A percentile compares a stretch with the other conserved stretches of the same genome.
Evolutionary conservation across 2,329 filamentous ascomycete genomes (phyloP).

Genomic region (Fusarium sp.): DNA sequence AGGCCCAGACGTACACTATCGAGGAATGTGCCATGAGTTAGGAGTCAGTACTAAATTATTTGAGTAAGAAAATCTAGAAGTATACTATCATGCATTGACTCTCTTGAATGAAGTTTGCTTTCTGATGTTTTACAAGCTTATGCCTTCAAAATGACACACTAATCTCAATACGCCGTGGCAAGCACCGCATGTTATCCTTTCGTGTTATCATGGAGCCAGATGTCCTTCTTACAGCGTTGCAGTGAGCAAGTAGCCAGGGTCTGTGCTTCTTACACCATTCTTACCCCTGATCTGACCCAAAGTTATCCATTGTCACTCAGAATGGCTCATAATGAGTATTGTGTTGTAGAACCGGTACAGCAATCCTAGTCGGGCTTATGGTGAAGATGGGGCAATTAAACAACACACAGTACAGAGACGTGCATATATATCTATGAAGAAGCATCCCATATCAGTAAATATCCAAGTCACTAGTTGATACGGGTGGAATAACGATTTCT

Average conservation of each 20-base stretch:
- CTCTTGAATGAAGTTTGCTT: no score
- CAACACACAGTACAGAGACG: neutral
- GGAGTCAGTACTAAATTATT: no score
- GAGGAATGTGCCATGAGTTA: no score
- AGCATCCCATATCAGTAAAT: neutral
- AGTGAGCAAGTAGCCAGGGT: neutral
- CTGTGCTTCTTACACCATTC: no score
- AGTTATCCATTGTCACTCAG: neutral
- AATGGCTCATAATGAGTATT: conserved; percentile 10
- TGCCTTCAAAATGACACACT: no score
- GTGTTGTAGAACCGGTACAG: fast-evolving
- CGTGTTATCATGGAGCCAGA: no score
- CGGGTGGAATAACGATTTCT: neutral
- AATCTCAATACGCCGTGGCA: no score
- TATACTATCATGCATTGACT: no score
- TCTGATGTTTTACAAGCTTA: no score
- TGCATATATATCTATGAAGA: neutral
- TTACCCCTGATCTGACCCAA: neutral
- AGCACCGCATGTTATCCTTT: no score
- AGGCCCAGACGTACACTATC: neutral
- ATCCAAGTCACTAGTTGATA: neutral
- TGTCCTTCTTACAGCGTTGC: no score
- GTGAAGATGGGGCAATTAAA: neutral
- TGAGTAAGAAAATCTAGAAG: no score
- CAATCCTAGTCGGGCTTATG: neutral